These are phyloP conservation scores for Notholithocarpus densiflorus DNA, from an alignment of 306 rosid genomes.

Conservation along the genomic window DNA sequence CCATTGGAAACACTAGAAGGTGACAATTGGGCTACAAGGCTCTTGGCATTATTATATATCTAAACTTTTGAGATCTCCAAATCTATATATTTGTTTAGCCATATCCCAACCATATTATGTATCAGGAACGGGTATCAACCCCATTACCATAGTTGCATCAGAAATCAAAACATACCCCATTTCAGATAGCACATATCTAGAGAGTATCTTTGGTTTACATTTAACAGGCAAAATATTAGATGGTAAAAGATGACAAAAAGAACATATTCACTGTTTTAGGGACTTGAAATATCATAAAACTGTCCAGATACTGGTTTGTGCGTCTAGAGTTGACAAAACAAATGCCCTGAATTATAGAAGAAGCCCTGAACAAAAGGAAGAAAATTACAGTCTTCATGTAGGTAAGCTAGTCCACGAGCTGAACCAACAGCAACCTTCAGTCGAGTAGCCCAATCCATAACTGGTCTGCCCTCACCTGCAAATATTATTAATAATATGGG, in stretches of 20 bases:
- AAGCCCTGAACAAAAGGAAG: slow-evolving; percentile 9
- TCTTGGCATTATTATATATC: not conserved
- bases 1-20: too few relatives aligned
- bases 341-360: not conserved
- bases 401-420: slow-evolving; percentile 94
- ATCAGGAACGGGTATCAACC: not conserved
- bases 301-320: not conserved
- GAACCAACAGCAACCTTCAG: slow-evolving; percentile 90
- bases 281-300: not conserved
- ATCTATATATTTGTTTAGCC: not conserved
- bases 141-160: not conserved
- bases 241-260: not conserved
- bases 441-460: slow-evolving; percentile 83
- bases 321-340: not conserved
- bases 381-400: slow-evolving; percentile 91
- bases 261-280: not conserved
- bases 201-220: not conserved
- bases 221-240: not conserved
- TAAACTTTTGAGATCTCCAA: not conserved
- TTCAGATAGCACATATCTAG: not conserved
- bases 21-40: too few relatives aligned
- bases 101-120: not conserved
- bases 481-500: slow-evolving; percentile 8
- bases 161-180: not conserved
- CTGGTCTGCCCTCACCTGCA: slow-evolving; percentile 54